phyloP scores from a whole-genome alignment of 164 flowering plant species.

The Brasenia schreberi region DNA sequence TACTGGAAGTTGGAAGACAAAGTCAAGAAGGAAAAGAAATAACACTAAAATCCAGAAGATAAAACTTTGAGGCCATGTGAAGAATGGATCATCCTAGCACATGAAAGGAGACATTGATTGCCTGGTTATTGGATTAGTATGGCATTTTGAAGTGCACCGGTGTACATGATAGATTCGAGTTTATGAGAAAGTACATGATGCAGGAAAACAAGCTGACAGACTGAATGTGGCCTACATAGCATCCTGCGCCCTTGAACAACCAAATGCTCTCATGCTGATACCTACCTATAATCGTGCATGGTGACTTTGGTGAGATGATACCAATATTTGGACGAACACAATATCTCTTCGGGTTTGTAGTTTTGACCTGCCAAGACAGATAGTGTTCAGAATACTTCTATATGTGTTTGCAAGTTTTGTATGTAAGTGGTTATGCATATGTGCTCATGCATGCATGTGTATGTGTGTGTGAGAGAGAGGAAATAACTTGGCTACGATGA shows the following conservation, averaged over 20 bases:
- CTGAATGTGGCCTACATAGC: not conserved
- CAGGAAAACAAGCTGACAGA: not conserved
- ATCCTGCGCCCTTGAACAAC: not conserved
- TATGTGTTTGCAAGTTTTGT: too few species aligned
- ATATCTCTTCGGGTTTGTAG: conserved; percentile 75
- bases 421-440: too few species aligned
- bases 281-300: conserved; percentile 53
- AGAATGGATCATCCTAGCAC: too few species aligned
- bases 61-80: too few species aligned
- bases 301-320: conserved; percentile 47
- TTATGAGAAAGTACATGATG: not conserved
- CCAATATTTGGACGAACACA: conserved; percentile 79
- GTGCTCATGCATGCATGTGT: too few species aligned
- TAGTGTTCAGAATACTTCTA: not conserved
- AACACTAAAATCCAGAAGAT: not conserved
- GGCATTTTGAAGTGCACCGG: too few species aligned
- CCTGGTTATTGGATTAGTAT: too few species aligned
- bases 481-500: too few species aligned
- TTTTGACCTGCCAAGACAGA: conserved; percentile 55
- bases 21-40: not conserved
- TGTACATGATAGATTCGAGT: too few species aligned
- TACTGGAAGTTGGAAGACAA: conserved; percentile 19
- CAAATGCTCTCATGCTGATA: not conserved
- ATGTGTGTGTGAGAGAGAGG: too few species aligned
- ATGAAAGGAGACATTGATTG: too few species aligned